Percentiles rank a stretch among this genome's conserved stretches.
These are phyloP conservation scores for Xylaria flabelliformis DNA, from an alignment of 495 filamentous ascomycete genomes.

Conservation along the genomic window DNA sequence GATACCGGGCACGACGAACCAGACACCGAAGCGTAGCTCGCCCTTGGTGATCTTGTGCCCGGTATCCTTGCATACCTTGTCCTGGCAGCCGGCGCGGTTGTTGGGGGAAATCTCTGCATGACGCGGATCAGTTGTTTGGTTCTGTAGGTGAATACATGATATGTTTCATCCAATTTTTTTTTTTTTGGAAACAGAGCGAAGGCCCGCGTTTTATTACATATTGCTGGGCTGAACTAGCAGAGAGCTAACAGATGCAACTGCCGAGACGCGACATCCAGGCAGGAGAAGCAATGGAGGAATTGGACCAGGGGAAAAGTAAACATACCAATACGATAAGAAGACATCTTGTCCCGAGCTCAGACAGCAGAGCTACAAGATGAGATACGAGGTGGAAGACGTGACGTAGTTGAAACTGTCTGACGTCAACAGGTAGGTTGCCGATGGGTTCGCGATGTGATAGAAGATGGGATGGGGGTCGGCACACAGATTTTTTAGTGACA, in stretches of 20 bases:
- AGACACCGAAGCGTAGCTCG: conserved; percentile 72
- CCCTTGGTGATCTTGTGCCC: conserved; percentile 77
- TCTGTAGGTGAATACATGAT: background rate
- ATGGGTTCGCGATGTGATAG: conserved; percentile 11
- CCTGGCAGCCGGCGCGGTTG: conserved; percentile 71
- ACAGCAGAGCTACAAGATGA: conserved; percentile 2
- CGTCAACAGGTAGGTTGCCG: background rate
- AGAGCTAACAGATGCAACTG: background rate
- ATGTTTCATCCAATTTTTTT: background rate
- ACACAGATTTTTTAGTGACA: conserved; percentile 6
- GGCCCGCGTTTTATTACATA: background rate
- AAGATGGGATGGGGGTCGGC: background rate
- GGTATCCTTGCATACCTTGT: conserved; percentile 67
- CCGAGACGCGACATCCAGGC: conserved; percentile 8
- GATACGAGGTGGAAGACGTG: background rate
- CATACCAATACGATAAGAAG: conserved; percentile 49
- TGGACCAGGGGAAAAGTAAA: conserved; percentile 19
- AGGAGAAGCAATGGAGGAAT: background rate
- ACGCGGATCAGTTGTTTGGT: conserved; percentile 29
- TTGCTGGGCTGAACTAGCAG: background rate
- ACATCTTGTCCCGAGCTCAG: conserved; percentile 24
- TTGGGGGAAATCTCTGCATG: conserved; percentile 63
- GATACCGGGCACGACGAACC: conserved; percentile 60
- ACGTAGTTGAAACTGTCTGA: conserved; percentile 14
- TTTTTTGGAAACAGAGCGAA: background rate